Percentiles rank a stretch among this genome's conserved stretches.
These are phyloP conservation scores for Colletotrichum costaricense DNA, from an alignment of 2,329 filamentous ascomycete genomes.

Conservation along the genomic window DNA sequence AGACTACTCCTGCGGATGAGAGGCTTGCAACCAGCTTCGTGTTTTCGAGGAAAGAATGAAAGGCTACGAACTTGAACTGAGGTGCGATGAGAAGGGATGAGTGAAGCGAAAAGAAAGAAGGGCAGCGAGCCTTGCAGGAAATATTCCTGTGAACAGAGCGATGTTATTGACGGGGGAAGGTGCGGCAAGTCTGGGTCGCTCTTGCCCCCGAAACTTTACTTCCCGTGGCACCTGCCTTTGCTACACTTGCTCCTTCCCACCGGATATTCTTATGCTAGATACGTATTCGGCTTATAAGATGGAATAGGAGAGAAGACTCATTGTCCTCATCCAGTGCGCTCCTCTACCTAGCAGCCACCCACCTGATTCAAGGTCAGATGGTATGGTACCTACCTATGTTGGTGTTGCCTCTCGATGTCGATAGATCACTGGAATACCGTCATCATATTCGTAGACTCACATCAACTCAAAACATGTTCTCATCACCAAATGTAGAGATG, in stretches of 20 bases:
- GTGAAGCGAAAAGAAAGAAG: too few species aligned
- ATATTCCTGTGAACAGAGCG: not conserved
- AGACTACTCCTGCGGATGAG: not conserved
- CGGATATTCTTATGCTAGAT: conserved; percentile 9
- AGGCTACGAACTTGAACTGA: not conserved
- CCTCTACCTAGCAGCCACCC: too few species aligned
- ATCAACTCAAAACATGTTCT: too few species aligned
- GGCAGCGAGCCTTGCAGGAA: not conserved
- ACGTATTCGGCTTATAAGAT: conserved; percentile 8
- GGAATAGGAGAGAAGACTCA: too few species aligned
- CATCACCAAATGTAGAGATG: too few species aligned
- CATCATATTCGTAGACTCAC: too few species aligned
- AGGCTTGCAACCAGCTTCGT: not conserved
- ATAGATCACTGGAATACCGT: not conserved
- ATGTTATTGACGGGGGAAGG: not conserved
- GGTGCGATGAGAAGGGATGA: not conserved
- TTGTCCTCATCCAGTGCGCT: too few species aligned
- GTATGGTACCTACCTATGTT: too few species aligned
- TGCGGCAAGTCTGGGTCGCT: not conserved
- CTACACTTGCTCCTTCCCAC: not conserved
- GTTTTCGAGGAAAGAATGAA: not conserved
- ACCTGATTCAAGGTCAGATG: too few species aligned
- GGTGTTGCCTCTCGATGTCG: too few species aligned
- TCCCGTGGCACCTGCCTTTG: not conserved
- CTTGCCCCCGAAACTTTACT: not conserved